Percentiles rank a stretch among this genome's conserved stretches.
These are phyloP conservation scores for Naematelia encephala DNA, from an alignment of 768 basidiomycete species.

Conservation along the genomic window DNA sequence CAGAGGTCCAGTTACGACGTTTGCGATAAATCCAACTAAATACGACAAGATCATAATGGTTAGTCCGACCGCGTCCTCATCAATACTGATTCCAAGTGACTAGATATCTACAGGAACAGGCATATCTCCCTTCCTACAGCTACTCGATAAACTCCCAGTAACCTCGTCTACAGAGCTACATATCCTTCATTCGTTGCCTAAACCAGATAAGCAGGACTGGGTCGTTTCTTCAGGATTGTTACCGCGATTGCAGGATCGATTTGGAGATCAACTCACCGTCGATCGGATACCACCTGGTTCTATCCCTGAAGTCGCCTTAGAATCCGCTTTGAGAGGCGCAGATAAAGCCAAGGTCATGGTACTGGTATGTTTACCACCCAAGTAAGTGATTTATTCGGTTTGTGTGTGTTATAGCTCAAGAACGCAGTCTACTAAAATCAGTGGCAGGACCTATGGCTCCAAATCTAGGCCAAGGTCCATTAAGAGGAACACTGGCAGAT, in stretches of 20 bases:
- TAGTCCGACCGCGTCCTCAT: constrained; percentile 3
- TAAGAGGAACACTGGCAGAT: constrained; percentile 38
- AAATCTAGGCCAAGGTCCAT: constrained; percentile 34
- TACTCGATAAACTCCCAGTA: constrained; percentile 37
- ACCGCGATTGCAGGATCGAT: constrained; percentile 20
- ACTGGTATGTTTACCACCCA: constrained; percentile 40
- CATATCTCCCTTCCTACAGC: constrained; percentile 47
- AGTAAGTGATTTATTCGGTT: constrained; percentile 19
- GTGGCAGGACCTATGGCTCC: constrained; percentile 33
- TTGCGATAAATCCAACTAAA: constrained; percentile 23
- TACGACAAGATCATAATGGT: constrained; percentile 48
- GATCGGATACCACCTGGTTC: constrained; percentile 14
- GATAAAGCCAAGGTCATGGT: constrained; percentile 22
- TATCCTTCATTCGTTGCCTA: constrained; percentile 35
- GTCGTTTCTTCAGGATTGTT: constrained; percentile 8
- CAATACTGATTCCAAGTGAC: too few species aligned
- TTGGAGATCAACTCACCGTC: constrained; percentile 13
- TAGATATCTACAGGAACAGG: constrained; percentile 49
- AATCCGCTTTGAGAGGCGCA: constrained; percentile 1
- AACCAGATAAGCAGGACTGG: constrained; percentile 26
- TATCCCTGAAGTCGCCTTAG: constrained; percentile 7
- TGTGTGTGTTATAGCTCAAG: too few species aligned
- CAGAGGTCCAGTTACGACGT: constrained; percentile 45
- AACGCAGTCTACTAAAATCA: constrained; percentile 39
- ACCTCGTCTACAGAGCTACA: constrained; percentile 14